Evolutionary conservation across 768 basidiomycete genomes (phyloP).

Genomic region (Naematelia aurantialba): DNA sequence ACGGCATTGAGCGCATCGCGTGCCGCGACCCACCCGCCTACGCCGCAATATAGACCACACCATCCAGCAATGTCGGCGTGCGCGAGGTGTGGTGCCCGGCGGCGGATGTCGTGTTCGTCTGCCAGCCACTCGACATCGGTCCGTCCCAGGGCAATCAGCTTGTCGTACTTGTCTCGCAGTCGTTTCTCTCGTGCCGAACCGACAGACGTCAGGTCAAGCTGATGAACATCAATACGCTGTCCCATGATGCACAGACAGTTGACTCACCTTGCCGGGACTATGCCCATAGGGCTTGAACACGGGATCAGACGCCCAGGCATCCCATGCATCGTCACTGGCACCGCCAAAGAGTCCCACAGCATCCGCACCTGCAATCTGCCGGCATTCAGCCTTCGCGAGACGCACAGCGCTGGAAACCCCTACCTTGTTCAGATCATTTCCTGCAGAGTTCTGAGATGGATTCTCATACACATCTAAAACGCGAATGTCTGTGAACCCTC

Average conservation of each 20-base stretch:
- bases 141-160: slow-evolving; percentile 13
- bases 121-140: slow-evolving; percentile 31
- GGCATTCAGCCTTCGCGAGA: neutral
- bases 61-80: slow-evolving; percentile 32
- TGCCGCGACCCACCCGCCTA: slow-evolving; percentile 48
- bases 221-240: neutral
- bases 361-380: slow-evolving; percentile 15
- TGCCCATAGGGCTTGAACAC: slow-evolving; percentile 42
- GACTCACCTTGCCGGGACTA: slow-evolving; percentile 38
- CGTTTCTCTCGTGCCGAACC: slow-evolving; percentile 8
- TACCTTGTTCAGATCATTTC: slow-evolving; percentile 49
- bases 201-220: slow-evolving; percentile 29
- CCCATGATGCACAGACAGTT: neutral
- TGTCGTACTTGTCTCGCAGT: slow-evolving; percentile 24
- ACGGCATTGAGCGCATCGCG: slow-evolving; percentile 42
- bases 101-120: slow-evolving; percentile 24
- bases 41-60: slow-evolving; percentile 33
- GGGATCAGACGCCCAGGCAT: slow-evolving; percentile 41
- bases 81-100: slow-evolving; percentile 27
- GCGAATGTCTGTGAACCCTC: slow-evolving; percentile 41
- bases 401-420: neutral
- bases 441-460: slow-evolving; percentile 37
- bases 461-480: slow-evolving; percentile 38
- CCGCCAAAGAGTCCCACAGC: neutral
- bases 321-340: slow-evolving; percentile 26